Evolutionary conservation across 192 early-diverging fungal species (phyloP), one percentile per base, ranked within the genome.

Genomic region (Podila horticola): DNA sequence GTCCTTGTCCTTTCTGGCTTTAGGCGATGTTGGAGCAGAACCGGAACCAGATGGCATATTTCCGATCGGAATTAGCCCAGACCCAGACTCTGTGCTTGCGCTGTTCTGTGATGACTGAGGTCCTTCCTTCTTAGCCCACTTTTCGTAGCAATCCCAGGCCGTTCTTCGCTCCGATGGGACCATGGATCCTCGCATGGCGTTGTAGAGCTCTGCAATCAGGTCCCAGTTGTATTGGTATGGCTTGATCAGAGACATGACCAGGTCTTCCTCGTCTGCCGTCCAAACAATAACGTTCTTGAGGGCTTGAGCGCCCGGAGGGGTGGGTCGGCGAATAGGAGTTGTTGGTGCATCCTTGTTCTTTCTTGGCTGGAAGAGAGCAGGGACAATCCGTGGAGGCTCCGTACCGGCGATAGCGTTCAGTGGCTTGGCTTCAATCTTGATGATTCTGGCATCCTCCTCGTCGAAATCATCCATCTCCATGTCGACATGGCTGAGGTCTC

Each of bases 141-240:
- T 86, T 45, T 85, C 69, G 69, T 89, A 90, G 49, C 92, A 93
- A 30, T 93, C 93, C 85, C 89, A 94, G 11, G 90, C 84, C 11
- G 86, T 88, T 17, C 91, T 73, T 41, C 75, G 75, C 55, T 88
- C 86, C 2, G 87, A 87, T 31, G 75, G 83, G 17, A 86, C 77
- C 5, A 87, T 60, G 26, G 87, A 83, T 11, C 76, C 77, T 28
- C 88, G 87, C 28, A 81, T 74, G 2, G 85, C 82, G 59, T 87
- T 89, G 22, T 93, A 82, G 1, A 89, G 67, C 30, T 93, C 92
- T n/a, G 84, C 68, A 26, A 95, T 90, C 20, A 91, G 66, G 34
- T 83, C 77, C 92, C 92, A 95, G 75, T 95, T 93, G 69, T 85
- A 88, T 34, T 84, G 75, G 68, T 88, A 90, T 20, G 85, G 83